These are phyloP conservation scores for Geotrichum reessii DNA, from an alignment of 1,139 yeast species.

Conservation along the genomic window DNA sequence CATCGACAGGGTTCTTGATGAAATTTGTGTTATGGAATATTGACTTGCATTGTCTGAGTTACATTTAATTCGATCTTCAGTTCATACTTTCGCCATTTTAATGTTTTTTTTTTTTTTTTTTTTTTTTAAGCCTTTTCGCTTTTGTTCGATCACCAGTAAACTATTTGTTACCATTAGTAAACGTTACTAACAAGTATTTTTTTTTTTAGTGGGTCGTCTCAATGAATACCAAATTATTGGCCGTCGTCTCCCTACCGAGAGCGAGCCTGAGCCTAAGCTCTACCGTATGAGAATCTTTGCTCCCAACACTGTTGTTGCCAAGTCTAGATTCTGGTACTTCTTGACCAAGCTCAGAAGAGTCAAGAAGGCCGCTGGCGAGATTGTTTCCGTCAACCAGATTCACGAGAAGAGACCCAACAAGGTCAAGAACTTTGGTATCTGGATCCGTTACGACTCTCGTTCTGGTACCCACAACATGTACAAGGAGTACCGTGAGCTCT, in stretches of 20 bases:
- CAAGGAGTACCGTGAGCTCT: conserved; percentile 99
- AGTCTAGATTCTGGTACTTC: conserved; percentile 99
- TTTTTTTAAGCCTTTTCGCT: too few species aligned
- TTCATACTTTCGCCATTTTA: not conserved
- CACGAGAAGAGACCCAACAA: conserved; percentile 96
- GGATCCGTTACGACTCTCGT: conserved; percentile 99
- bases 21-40: not conserved
- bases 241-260: conserved; percentile 99
- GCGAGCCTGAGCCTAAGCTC: conserved; percentile 99
- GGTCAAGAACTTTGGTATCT: conserved; percentile 99
- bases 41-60: not conserved
- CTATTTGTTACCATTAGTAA: not conserved
- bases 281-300: conserved; percentile 99
- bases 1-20: too few species aligned
- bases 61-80: not conserved
- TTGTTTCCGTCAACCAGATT: conserved; percentile 87
- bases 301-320: conserved; percentile 97
- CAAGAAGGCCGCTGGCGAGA: conserved; percentile 99
- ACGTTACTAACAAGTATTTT: not conserved
- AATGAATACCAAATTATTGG: conserved; percentile 99
- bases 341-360: conserved; percentile 98
- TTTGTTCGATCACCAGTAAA: not conserved
- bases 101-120: too few species aligned
- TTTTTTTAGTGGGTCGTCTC: conserved; percentile 53
- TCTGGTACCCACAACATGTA: conserved; percentile 99